phyloP scores from a whole-genome alignment of 1,284 basidiomycete genomes.

The Ustilago lituana region DNA sequence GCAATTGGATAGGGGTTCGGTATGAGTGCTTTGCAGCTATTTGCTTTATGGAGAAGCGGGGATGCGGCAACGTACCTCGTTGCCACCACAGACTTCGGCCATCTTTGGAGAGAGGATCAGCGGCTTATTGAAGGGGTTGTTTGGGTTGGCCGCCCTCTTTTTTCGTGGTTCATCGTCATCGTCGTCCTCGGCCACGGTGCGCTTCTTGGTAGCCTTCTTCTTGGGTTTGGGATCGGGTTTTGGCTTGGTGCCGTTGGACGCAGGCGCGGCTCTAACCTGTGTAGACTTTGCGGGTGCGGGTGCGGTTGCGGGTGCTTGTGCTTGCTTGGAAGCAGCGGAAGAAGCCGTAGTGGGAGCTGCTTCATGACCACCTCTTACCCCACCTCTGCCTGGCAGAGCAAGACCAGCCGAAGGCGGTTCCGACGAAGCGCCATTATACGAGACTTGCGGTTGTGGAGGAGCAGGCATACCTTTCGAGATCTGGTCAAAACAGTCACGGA shows the following conservation, averaged over 20 bases:
- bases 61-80: slow-evolving; percentile 45
- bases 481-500: slow-evolving; percentile 61
- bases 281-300: slow-evolving; percentile 24
- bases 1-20: not conserved
- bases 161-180: slow-evolving; percentile 47
- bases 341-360: slow-evolving; percentile 26
- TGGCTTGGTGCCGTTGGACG: slow-evolving; percentile 38
- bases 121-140: slow-evolving; percentile 65
- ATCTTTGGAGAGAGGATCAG: slow-evolving; percentile 57
- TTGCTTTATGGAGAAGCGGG: no score
- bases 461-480: slow-evolving; percentile 46
- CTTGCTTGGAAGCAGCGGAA: slow-evolving; percentile 28
- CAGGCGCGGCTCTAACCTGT: slow-evolving; percentile 19
- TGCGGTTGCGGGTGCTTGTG: no score
- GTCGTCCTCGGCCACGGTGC: slow-evolving; percentile 25
- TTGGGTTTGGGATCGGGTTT: slow-evolving; percentile 54
- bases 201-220: slow-evolving; percentile 57
- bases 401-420: slow-evolving; percentile 44
- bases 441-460: slow-evolving; percentile 31
- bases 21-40: no score
- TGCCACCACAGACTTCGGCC: slow-evolving; percentile 63
- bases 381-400: slow-evolving; percentile 56
- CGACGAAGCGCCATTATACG: slow-evolving; percentile 32
- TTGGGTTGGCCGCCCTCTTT: slow-evolving; percentile 61
- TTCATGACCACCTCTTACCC: slow-evolving; percentile 45